Percentiles rank a stretch among this genome's conserved stretches.
Conservation (phyloP, 495 filamentous ascomycete species). For the Aspergillus biplanus region DNA sequence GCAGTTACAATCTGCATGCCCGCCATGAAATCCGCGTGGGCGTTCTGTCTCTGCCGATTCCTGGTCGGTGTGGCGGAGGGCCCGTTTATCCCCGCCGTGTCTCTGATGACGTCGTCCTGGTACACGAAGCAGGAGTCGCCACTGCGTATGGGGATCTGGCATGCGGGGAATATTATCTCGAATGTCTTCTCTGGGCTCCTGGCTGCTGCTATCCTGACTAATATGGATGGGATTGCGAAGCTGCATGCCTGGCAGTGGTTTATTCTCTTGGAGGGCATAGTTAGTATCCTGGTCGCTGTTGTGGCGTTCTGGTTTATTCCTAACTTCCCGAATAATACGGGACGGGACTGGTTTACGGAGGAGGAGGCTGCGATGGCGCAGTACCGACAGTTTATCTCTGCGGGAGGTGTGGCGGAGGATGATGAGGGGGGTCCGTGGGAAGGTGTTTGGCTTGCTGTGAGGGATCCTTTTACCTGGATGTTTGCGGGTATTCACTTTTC, state of each 20-base stretch:
- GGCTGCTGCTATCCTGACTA: conserved; percentile 21
- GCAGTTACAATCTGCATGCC: conserved; percentile 21
- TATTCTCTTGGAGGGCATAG: conserved; percentile 19
- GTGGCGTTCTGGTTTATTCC: conserved; percentile 13
- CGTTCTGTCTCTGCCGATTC: conserved; percentile 20
- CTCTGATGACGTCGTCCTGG: conserved; percentile 17
- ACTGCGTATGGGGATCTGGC: conserved; percentile 22
- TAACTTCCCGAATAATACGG: conserved; percentile 18
- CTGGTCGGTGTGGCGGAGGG: conserved; percentile 17
- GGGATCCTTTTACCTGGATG: conserved; percentile 21
- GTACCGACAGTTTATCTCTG: conserved; percentile 18
- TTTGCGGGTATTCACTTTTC: conserved; percentile 19
- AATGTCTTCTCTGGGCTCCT: conserved; percentile 22
- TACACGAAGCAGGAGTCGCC: conserved; percentile 19
- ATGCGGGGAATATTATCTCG: conserved; percentile 22
- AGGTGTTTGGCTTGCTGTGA: conserved; percentile 14
- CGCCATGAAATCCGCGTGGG: conserved; percentile 15
- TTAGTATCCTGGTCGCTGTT: conserved; percentile 14
- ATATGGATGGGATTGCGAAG: conserved; percentile 16
- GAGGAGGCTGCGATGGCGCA: conserved; percentile 20
- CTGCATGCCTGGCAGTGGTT: conserved; percentile 24
- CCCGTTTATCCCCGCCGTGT: conserved; percentile 15
- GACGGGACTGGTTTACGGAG: conserved; percentile 17
- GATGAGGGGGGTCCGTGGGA: conserved; percentile 16
- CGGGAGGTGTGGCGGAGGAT: conserved; percentile 12